Conservation (phyloP, 768 basidiomycete species). For the Pholiota conissans region DNA sequence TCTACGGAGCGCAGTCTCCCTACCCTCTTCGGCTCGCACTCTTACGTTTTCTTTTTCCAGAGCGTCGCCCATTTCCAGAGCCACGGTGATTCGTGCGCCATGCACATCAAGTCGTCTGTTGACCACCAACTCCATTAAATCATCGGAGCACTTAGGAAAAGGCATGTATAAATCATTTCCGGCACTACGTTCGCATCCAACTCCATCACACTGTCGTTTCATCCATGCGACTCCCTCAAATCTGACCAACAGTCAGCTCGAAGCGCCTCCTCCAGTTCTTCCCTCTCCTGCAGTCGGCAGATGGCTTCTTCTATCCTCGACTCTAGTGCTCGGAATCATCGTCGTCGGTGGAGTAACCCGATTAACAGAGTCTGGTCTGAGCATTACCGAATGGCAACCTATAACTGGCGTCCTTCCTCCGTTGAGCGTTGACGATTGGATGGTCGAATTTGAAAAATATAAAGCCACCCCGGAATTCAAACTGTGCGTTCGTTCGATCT, state of each 20-base stretch:
- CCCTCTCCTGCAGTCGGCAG: constrained; percentile 70
- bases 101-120: background rate
- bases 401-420: constrained; percentile 90
- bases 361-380: constrained; percentile 94
- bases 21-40: background rate
- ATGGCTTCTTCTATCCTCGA: constrained; percentile 86
- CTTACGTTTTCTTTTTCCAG: background rate
- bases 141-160: background rate
- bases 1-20: constrained; percentile 18
- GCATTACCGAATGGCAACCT: constrained; percentile 98
- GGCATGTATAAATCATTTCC: background rate
- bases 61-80: background rate
- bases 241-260: constrained; percentile 7
- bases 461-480: constrained; percentile 94
- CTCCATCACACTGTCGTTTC: background rate
- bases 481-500: constrained; percentile 53
- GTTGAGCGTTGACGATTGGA: constrained; percentile 74
- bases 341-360: constrained; percentile 96
- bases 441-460: constrained; percentile 90
- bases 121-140: background rate
- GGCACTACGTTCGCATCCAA: background rate
- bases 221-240: constrained; percentile 9
- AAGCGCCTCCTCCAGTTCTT: constrained; percentile 45
- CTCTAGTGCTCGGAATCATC: constrained; percentile 87
- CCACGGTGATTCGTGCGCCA: background rate